Evolutionary conservation across 1,284 basidiomycete genomes (phyloP).

Genomic region (Anthracocystis panici-leucophaei): DNA sequence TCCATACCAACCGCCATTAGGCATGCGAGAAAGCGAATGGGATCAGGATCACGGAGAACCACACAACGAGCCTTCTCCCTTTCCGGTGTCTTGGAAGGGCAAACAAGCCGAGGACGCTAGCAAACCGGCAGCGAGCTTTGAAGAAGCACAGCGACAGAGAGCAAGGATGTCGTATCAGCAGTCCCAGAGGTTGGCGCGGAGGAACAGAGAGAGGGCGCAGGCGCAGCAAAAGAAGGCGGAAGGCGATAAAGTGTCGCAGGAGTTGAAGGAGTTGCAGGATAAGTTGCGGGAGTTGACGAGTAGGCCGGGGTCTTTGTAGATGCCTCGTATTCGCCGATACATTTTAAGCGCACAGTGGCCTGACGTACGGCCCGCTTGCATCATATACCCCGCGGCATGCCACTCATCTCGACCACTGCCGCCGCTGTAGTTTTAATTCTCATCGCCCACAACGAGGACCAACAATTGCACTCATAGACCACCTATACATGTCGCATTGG

Average conservation of each 20-base stretch:
- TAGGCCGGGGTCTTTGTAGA: conserved; percentile 2
- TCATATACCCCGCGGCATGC: conserved; percentile 4
- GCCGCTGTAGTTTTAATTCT: conserved; percentile 7
- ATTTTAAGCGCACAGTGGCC: not conserved
- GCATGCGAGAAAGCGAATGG: conserved; percentile 56
- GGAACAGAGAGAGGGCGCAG: conserved; percentile 28
- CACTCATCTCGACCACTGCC: not conserved
- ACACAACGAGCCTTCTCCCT: conserved; percentile 57
- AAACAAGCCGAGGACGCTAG: conserved; percentile 1
- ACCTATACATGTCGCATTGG: not conserved
- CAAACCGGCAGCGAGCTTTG: conserved; percentile 23
- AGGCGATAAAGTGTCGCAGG: conserved; percentile 33
- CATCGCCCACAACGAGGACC: not conserved
- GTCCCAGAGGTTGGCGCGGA: conserved; percentile 37
- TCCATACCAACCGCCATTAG: conserved; percentile 52
- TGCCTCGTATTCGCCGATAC: not conserved
- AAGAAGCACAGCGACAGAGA: conserved; percentile 40
- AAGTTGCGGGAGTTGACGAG: conserved; percentile 42
- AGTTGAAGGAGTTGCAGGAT: conserved; percentile 50
- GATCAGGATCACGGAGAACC: conserved; percentile 54
- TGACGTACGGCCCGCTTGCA: not conserved
- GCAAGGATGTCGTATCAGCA: conserved; percentile 46
- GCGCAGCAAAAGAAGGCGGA: conserved; percentile 23
- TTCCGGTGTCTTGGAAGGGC: conserved; percentile 6
- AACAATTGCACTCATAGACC: conserved; percentile 18